Evolutionary conservation across 495 filamentous ascomycete species (phyloP).

Genomic region (Xylaria curta): DNA sequence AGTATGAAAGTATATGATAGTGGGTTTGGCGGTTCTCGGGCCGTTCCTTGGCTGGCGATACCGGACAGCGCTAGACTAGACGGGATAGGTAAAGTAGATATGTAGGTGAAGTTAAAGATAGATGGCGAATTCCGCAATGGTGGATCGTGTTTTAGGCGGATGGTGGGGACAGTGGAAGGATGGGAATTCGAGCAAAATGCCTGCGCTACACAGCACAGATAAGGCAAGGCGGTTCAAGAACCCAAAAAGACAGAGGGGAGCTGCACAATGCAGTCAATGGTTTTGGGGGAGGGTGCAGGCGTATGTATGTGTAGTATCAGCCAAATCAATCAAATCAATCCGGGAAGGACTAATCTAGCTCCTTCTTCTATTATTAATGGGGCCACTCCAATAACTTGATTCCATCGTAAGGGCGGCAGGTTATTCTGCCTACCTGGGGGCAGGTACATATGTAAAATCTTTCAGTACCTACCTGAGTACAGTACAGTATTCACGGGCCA

Average conservation of each 20-base stretch:
- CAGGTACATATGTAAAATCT: neutral
- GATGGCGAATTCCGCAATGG: slow-evolving; percentile 10
- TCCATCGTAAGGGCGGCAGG: neutral
- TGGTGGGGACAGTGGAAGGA: slow-evolving; percentile 9
- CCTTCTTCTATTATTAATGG: slow-evolving; percentile 10
- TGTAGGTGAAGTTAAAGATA: slow-evolving; percentile 12
- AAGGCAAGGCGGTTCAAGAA: neutral
- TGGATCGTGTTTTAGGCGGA: slow-evolving; percentile 6
- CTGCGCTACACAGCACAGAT: neutral
- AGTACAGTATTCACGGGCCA: neutral
- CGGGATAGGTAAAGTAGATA: slow-evolving; percentile 4
- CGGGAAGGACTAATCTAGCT: neutral
- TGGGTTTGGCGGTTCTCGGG: slow-evolving; percentile 12
- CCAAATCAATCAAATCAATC: neutral
- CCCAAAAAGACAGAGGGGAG: neutral
- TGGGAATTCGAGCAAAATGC: slow-evolving; percentile 9
- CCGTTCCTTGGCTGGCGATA: slow-evolving; percentile 20
- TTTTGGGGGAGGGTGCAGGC: slow-evolving; percentile 1
- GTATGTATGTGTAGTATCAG: slow-evolving; percentile 1
- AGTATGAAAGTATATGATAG: neutral
- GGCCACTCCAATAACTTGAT: neutral
- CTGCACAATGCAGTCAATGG: neutral
- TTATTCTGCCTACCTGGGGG: neutral
- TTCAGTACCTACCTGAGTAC: neutral
- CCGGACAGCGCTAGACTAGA: slow-evolving; percentile 10